Evolutionary conservation across 1,284 basidiomycete genomes (phyloP).

Genomic region (Moniliophthora roreri): DNA sequence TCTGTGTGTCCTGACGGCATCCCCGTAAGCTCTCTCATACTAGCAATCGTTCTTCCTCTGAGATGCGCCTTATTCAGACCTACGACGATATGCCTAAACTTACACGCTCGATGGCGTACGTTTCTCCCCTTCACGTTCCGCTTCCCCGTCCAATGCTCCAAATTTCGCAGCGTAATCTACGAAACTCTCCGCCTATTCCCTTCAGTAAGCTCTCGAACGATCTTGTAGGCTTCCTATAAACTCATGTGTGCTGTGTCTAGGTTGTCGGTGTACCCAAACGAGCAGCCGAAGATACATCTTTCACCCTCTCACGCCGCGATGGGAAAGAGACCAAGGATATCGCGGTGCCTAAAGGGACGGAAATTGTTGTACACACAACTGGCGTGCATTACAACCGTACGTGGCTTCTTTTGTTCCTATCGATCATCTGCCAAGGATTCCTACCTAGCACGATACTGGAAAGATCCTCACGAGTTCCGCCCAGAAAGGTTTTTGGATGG

Average conservation of each 20-base stretch:
- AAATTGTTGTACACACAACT: slow-evolving; percentile 36
- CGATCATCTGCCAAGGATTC: not conserved
- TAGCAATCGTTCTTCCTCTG: not conserved
- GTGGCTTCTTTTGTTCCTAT: not conserved
- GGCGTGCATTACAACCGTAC: slow-evolving; percentile 47
- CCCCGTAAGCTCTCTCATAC: slow-evolving; percentile 33
- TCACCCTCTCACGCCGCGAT: slow-evolving; percentile 31
- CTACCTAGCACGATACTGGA: slow-evolving; percentile 47
- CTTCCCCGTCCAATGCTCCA: slow-evolving; percentile 7
- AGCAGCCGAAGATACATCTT: slow-evolving; percentile 41
- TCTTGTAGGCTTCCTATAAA: no score
- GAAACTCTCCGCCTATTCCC: slow-evolving; percentile 64
- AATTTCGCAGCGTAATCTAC: slow-evolving; percentile 50
- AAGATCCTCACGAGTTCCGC: slow-evolving; percentile 46
- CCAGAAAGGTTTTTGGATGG: slow-evolving; percentile 47
- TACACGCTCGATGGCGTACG: slow-evolving; percentile 42
- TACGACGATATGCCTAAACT: slow-evolving; percentile 52
- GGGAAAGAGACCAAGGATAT: slow-evolving; percentile 35
- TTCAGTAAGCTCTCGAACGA: slow-evolving; percentile 40
- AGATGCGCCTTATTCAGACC: slow-evolving; percentile 27
- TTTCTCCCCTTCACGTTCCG: not conserved
- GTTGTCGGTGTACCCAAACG: slow-evolving; percentile 46
- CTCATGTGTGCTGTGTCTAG: no score
- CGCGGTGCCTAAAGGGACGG: slow-evolving; percentile 43
- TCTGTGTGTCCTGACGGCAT: slow-evolving; percentile 38